Evolutionary conservation across 257 asterid genomes (phyloP), one percentile per base, ranked within the genome.

Genomic region (Solanum pimpinellifolium): DNA sequence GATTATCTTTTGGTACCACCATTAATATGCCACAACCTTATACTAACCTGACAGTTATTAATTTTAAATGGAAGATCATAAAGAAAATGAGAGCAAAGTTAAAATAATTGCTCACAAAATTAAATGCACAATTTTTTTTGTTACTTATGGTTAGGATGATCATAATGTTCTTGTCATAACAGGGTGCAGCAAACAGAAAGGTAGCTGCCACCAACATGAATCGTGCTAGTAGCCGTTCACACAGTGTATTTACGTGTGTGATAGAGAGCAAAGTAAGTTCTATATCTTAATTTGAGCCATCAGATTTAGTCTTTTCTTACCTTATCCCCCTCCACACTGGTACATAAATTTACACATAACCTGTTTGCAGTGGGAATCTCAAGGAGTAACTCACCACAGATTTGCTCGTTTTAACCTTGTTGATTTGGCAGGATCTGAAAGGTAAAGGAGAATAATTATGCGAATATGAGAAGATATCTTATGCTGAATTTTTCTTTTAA

Each of bases 161-260:
- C 69, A 20, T 81, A 16, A 10, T 81, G 25, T 87, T 85, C 83
- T 87, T 80, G 85, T 39, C 76, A 80, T 78, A 73, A 86, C 98
- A 97, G 99, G 99, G 99, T 83, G 92, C 99, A 83, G 91, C 96
- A 68, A 97, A 96, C 90, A 93, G 99, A 88, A 97, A 97, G 92
- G 99, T 97, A 37, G 99, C 99, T 62, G 92, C 99, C 39, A 97
- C 99, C 89, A 97, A 97, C 90, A 97, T 97, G 99, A 96, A 96
- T 86, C 96, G 90, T 88, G 99, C 99, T 78, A 97, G 99, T 91
- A 97, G 99, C 91, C 98, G 99, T 88, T 97, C 99, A 13, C 99
- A 97, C 85, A 96, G 99, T 86, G 99, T 97, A 73, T 97, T 97
- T 91, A 96, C 99, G 62, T 96, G 99, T 86, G 90, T 93, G 49